Evolutionary conservation across 2,329 filamentous ascomycete genomes (phyloP), one percentile per base, ranked within the genome.

Genomic region (Epichloe elymi): DNA sequence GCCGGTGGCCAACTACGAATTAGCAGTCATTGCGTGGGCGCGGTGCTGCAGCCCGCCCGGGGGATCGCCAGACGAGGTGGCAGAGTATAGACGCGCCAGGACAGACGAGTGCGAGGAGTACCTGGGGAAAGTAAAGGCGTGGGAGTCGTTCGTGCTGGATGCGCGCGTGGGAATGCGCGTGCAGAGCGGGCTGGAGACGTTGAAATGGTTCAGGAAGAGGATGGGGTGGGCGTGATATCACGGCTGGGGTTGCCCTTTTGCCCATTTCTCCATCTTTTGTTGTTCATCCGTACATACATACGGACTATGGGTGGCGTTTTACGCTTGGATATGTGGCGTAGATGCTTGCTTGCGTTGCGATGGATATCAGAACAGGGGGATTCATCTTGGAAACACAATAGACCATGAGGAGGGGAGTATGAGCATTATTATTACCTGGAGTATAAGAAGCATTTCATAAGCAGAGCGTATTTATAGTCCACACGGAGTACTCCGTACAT

Each of bases 1-100:
- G 6, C 87, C 91, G 0, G 80, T 83, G 0, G 88, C 86, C 1
- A 75, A 88, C 57, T 96, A 96, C 66, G 93, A 98, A 67, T 80
- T 93, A 71, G 89, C 82, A 0, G 88, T 86, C 7, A 80, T 87
- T 50, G 71, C 83, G 1, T 98, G 91, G 90, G 74, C 78, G 52
- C 85, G 91, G 60, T 74, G 72, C 49, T 74, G 70, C 57, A 63
- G 67, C 33, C 65, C 70, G 3, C 64, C 66, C 0, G 61, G 0
- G 0, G 64, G 63, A 5, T 55, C 58, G 3, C 41, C 53, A 0
- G 60, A 67, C 19, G 64, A 66, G 5, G 55, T 67, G 0, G 64
- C 67, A 0, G 64, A 58, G 4, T 73, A 68, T 56, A 68, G 71
- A 15, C 65, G 62, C 23, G 63, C 71, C 45, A 78, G 78, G 65